Evolutionary conservation across 306 rosid genomes (phyloP).

Genomic region (Canavalia gladiata): DNA sequence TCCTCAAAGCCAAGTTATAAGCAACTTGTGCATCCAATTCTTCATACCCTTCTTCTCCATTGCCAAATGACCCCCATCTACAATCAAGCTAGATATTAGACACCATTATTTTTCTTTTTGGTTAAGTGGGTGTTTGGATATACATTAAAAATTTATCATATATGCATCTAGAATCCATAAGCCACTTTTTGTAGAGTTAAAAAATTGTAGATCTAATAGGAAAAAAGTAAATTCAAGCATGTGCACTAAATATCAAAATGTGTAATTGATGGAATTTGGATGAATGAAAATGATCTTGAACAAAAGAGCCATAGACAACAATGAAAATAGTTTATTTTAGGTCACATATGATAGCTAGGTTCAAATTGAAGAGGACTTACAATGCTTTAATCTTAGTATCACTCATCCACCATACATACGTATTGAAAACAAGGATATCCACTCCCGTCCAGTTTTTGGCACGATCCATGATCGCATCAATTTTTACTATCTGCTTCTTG

Average conservation of each 20-base stretch:
- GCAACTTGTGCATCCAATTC: slow-evolving; percentile 73
- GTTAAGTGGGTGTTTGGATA: too few species aligned
- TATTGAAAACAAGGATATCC: slow-evolving; percentile 80
- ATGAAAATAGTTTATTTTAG: not conserved
- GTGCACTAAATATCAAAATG: not conserved
- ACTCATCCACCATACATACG: slow-evolving; percentile 91
- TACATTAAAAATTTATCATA: too few species aligned
- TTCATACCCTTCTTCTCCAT: slow-evolving; percentile 81
- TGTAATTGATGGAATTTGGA: not conserved
- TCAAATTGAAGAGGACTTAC: slow-evolving; percentile 50
- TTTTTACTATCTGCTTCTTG: slow-evolving; percentile 70
- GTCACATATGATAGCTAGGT: not conserved
- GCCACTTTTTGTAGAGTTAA: too few species aligned
- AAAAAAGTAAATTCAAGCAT: too few species aligned
- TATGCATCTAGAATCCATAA: too few species aligned
- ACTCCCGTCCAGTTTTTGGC: slow-evolving; percentile 75
- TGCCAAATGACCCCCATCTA: slow-evolving; percentile 89
- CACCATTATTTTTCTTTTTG: not conserved
- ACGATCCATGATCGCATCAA: slow-evolving; percentile 73
- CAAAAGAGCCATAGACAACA: not conserved
- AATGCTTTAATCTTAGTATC: slow-evolving; percentile 62
- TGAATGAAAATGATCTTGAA: not conserved
- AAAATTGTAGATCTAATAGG: too few species aligned
- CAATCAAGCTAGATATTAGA: slow-evolving; percentile 15
- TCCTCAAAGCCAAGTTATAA: slow-evolving; percentile 73